Conservation (phyloP, 108 stramenopile species). For the Stephanodiscus triporus region DNA sequence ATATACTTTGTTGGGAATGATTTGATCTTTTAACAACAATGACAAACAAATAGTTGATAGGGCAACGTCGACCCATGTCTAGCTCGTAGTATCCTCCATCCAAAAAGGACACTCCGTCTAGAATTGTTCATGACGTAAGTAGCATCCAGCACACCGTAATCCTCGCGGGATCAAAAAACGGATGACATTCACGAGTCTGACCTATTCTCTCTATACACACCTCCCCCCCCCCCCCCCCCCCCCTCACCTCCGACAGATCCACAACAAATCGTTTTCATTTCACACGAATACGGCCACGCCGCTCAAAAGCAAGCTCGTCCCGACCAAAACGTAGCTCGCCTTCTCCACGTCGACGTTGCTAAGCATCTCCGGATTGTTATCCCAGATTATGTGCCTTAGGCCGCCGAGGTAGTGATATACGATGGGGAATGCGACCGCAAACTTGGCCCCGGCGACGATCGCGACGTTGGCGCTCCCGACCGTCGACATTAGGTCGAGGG, state of each 20-base stretch:
- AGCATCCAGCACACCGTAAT: background rate
- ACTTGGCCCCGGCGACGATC: constrained; percentile 76
- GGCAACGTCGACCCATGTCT: no score
- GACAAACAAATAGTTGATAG: no score
- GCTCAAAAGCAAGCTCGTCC: constrained; percentile 59
- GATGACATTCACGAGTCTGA: background rate
- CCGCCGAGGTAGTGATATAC: constrained; percentile 93
- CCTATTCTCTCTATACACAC: background rate
- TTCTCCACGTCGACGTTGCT: constrained; percentile 75
- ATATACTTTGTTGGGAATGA: no score
- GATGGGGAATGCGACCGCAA: constrained; percentile 87
- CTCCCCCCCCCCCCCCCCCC: background rate
- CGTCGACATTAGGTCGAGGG: constrained; percentile 70
- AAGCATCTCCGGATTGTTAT: constrained; percentile 68
- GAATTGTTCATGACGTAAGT: no score
- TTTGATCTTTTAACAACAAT: no score
- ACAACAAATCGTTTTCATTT: background rate
- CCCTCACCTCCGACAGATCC: background rate
- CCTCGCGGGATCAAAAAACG: background rate
- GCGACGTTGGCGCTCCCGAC: constrained; percentile 46
- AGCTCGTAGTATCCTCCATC: no score
- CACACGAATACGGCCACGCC: constrained; percentile 51
- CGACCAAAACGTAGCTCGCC: constrained; percentile 68
- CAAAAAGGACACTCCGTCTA: no score
- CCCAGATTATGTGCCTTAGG: constrained; percentile 84